Base-by-base conservation (phyloP, 495 filamentous ascomycete species). In the Penicillium coffeae region DNA sequence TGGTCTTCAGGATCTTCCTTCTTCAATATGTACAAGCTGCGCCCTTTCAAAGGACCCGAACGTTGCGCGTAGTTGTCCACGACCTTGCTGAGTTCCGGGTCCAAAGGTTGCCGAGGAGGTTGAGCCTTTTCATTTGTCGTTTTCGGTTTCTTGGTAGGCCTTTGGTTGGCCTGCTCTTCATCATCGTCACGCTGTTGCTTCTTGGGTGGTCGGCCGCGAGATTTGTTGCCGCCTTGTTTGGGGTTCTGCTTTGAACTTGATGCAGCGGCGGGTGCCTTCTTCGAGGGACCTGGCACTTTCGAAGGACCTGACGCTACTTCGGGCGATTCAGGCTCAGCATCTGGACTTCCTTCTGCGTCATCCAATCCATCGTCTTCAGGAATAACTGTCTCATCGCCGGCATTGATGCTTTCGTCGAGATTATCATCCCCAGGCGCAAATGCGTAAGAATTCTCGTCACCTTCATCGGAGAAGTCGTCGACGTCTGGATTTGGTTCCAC, bases 1-100 rank as follows among this genome's bases (percentile, higher is more conserved):
- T 64, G 59, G 47, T 81, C 69, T 12, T 65, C 61, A 18, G 81
- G 86, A 0, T 76, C 81, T 56, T 89, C 84, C 42, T 82, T 80
- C 38, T 88, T 87, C 43, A 86, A 71, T 45, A 89, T 84, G 45
- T 87, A 78, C 3, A 91, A 72, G 42, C 83, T 84, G 46, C 82
- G 81, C 45, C 72, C 70, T 42, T 73, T 75, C 42, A 73, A 54
- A n/a, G 69, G 70, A 8, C 72, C 71, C 15, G 70, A 68, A 33
- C 67, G 71, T 41, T 67, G 69, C 36, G 67, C 60, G 38, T 75
- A 70, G 37, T 71, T 66, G 38, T 73, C 68, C 13, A 74, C 66
- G 32, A 74, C 61, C 15, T 60, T 62, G 36, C 73, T 64, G 39
- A 75, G 48, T 33, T 74, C 64, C 0, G 70, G 66, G 21, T 59